These are phyloP conservation scores for Fimicolochytrium jonesii DNA, from an alignment of 192 early-diverging fungal genomes.

Conservation along the genomic window DNA sequence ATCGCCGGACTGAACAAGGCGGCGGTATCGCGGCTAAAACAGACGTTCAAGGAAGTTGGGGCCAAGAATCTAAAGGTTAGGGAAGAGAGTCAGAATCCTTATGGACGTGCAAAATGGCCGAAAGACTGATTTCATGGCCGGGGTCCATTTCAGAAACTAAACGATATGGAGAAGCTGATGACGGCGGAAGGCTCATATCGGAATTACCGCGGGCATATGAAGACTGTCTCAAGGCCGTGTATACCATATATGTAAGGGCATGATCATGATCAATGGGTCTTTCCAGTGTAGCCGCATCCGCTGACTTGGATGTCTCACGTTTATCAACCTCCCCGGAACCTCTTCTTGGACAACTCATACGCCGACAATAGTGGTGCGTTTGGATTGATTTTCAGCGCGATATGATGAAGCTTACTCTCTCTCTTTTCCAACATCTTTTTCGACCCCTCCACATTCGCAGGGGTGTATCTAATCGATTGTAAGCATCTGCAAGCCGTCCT, in stretches of 20 bases:
- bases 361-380: too few relatives aligned
- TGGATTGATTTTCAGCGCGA: too few relatives aligned
- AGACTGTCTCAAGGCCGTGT: constrained; percentile 23
- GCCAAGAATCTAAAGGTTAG: constrained; percentile 4
- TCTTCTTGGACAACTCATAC: too few relatives aligned
- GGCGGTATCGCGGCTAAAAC: constrained; percentile 27
- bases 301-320: too few relatives aligned
- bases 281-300: too few relatives aligned
- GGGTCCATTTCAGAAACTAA: constrained; percentile 32
- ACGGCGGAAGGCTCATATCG: constrained; percentile 33
- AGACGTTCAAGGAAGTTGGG: constrained; percentile 30
- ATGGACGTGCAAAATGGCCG: background rate
- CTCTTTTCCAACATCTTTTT: too few relatives aligned
- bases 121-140: background rate
- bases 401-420: too few relatives aligned
- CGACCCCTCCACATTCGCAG: too few relatives aligned
- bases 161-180: constrained; percentile 31
- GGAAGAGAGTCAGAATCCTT: background rate
- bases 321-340: too few relatives aligned
- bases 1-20: constrained; percentile 44
- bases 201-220: constrained; percentile 25
- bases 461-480: constrained; percentile 34
- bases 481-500: constrained; percentile 9
- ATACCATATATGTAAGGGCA: constrained; percentile 38
- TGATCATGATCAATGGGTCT: too few relatives aligned